These are phyloP conservation scores for Phytophthora idaei DNA, from an alignment of 352 stramenopile species.

Conservation along the genomic window DNA sequence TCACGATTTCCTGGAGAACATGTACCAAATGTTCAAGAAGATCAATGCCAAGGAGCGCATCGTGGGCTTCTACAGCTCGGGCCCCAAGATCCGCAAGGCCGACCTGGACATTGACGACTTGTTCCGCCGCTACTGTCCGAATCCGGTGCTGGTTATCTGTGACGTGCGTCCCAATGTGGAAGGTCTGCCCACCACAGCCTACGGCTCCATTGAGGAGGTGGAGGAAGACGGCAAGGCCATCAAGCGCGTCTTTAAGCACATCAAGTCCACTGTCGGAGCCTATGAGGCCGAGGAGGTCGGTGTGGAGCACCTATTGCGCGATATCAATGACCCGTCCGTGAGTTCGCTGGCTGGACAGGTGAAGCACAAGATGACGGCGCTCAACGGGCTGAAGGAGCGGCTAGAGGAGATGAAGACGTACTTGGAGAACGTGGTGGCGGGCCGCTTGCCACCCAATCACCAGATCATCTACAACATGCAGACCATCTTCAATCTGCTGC, in stretches of 20 bases:
- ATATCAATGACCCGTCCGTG: slow-evolving; percentile 99
- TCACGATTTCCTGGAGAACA: slow-evolving; percentile 99
- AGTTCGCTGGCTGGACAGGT: slow-evolving; percentile 98
- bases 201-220: slow-evolving; percentile 97
- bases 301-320: slow-evolving; percentile 98
- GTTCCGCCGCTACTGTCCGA: slow-evolving; percentile 93
- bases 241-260: slow-evolving; percentile 98
- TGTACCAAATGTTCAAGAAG: slow-evolving; percentile 97
- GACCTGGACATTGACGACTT: slow-evolving; percentile 96
- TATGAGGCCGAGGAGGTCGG: slow-evolving; percentile 96
- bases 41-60: slow-evolving; percentile 97
- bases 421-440: slow-evolving; percentile 92
- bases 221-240: slow-evolving; percentile 96
- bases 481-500: slow-evolving; percentile 99
- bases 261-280: slow-evolving; percentile 95
- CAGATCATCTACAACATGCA: slow-evolving; percentile 99
- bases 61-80: slow-evolving; percentile 99
- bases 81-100: slow-evolving; percentile 95
- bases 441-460: slow-evolving; percentile 76
- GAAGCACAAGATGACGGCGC: slow-evolving; percentile 97
- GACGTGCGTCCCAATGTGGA: slow-evolving; percentile 96
- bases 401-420: slow-evolving; percentile 99
- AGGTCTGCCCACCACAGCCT: slow-evolving; percentile 97
- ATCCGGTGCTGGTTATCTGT: slow-evolving; percentile 99
- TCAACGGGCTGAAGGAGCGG: slow-evolving; percentile 93